These are phyloP conservation scores for Cucumis melo DNA, from an alignment of 306 rosid genomes.

Conservation along the genomic window DNA sequence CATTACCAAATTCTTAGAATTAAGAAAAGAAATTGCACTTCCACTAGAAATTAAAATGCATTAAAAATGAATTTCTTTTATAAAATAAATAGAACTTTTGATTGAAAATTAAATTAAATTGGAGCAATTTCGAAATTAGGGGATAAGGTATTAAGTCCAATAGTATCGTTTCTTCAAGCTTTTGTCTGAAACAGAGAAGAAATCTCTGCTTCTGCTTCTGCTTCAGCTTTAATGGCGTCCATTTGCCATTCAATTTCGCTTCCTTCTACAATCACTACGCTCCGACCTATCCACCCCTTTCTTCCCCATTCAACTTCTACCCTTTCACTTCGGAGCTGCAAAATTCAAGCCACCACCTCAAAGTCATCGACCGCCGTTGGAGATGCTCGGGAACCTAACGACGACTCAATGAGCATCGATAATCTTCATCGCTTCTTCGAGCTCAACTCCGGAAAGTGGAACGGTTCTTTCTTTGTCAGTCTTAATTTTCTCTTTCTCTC, in stretches of 20 bases:
- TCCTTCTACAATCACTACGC: slow-evolving; percentile 7
- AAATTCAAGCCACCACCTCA: slow-evolving; percentile 32
- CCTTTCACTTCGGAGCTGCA: slow-evolving; percentile 9
- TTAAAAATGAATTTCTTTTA: too few species aligned
- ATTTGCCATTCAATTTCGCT: slow-evolving; percentile 26
- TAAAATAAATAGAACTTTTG: too few species aligned
- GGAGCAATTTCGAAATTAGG: not conserved
- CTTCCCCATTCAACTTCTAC: slow-evolving; percentile 6
- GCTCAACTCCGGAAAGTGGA: slow-evolving; percentile 70
- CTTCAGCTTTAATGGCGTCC: slow-evolving; percentile 35
- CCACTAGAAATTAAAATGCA: too few species aligned
- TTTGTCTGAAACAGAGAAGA: not conserved
- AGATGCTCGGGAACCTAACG: slow-evolving; percentile 24
- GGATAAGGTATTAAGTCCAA: slow-evolving; percentile 6
- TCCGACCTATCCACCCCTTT: slow-evolving; percentile 9
- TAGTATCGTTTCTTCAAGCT: not conserved
- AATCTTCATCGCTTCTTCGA: slow-evolving; percentile 50
- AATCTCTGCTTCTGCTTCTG: not conserved
- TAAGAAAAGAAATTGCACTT: too few species aligned
- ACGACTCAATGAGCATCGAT: slow-evolving; percentile 59
- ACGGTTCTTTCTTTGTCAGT: slow-evolving; percentile 75
- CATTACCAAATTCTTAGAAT: too few species aligned
- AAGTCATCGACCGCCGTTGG: slow-evolving; percentile 21
- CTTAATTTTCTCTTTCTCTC: not conserved
- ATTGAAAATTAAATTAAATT: too few species aligned